Conservation (phyloP, 495 filamentous ascomycete species). For the Bacidia gigantensis region DNA sequence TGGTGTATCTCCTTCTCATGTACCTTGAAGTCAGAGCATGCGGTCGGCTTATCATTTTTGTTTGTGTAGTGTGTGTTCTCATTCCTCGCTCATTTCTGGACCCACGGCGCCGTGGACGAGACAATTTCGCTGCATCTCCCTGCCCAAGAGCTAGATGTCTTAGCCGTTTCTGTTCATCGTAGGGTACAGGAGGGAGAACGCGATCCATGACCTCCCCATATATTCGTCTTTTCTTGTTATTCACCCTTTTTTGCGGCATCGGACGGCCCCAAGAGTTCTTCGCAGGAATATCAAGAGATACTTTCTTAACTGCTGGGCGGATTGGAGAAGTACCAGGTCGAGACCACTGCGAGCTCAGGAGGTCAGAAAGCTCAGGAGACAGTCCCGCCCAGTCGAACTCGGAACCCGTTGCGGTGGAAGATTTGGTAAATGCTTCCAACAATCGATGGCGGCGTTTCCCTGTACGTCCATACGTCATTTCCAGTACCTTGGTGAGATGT, state of each 20-base stretch:
- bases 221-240: conserved; percentile 46
- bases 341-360: conserved; percentile 27
- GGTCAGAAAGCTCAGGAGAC: conserved; percentile 13
- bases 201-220: conserved; percentile 41
- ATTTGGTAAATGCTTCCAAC: conserved; percentile 32
- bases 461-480: conserved; percentile 56
- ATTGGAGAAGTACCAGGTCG: background rate
- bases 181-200: conserved; percentile 59
- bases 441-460: conserved; percentile 57
- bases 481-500: conserved; percentile 50
- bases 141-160: conserved; percentile 42
- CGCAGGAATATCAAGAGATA: conserved; percentile 40
- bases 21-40: background rate
- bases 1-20: background rate
- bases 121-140: background rate
- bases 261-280: conserved; percentile 51
- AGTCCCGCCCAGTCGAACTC: conserved; percentile 21
- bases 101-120: background rate
- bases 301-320: conserved; percentile 20
- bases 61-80: background rate
- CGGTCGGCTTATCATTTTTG: background rate
- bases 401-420: conserved; percentile 24
- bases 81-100: background rate
- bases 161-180: conserved; percentile 49
- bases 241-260: conserved; percentile 34